Evolutionary conservation across 345 rosid species (phyloP).

Genomic region (Lepidium aucheri): DNA sequence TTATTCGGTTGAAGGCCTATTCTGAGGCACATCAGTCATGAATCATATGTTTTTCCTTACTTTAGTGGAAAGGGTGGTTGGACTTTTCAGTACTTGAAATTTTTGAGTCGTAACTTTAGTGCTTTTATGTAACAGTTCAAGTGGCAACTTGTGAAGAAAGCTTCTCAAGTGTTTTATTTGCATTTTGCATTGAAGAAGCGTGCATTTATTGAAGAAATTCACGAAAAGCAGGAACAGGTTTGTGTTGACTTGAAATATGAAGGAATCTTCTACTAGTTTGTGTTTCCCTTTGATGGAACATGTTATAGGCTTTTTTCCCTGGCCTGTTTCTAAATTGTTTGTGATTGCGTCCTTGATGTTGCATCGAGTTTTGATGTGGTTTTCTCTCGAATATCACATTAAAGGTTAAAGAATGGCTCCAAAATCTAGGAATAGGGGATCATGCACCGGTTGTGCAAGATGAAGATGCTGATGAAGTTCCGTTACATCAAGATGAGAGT

Average conservation of each 20-base stretch:
- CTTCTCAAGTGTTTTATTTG: slow-evolving; percentile 79
- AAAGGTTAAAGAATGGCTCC: slow-evolving; percentile 99
- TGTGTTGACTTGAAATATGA: slow-evolving; percentile 1
- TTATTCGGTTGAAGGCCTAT: neutral
- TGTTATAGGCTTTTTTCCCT: neutral
- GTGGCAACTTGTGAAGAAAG: slow-evolving; percentile 84
- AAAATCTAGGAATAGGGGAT: slow-evolving; percentile 98
- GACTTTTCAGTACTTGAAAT: neutral
- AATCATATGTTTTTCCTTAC: neutral
- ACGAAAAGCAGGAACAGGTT: slow-evolving; percentile 99
- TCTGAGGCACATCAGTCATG: neutral
- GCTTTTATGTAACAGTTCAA: slow-evolving; percentile 51
- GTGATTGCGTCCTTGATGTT: slow-evolving; percentile 14
- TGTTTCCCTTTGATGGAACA: neutral
- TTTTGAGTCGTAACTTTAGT: slow-evolving; percentile 1
- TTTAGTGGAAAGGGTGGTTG: neutral
- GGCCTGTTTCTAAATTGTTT: neutral
- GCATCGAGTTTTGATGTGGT: slow-evolving; percentile 38
- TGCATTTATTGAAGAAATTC: slow-evolving; percentile 86
- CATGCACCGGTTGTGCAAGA: slow-evolving; percentile 60
- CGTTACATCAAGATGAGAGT: slow-evolving; percentile 67
- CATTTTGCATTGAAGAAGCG: slow-evolving; percentile 94
- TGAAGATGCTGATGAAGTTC: slow-evolving; percentile 72
- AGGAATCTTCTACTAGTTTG: neutral
- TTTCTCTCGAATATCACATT: slow-evolving; percentile 40